Conservation (phyloP, 257 asterid genomes). For the Solanum chiquidenum region DNA sequence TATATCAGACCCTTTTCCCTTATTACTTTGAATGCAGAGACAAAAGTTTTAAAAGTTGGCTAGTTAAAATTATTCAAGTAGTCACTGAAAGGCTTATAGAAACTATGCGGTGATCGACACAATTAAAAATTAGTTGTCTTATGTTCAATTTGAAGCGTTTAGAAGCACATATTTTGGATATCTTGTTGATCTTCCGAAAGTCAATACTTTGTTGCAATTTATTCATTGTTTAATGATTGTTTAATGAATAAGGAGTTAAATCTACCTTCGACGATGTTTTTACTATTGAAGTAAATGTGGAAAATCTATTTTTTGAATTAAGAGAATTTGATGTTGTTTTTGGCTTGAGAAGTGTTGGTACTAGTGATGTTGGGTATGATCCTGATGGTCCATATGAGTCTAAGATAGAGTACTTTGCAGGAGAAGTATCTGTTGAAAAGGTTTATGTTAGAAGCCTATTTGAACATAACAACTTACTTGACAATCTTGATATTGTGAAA, state of each 20-base stretch:
- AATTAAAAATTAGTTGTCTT: not conserved
- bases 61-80: no score
- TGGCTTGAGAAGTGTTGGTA: not conserved
- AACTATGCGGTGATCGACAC: no score
- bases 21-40: not conserved
- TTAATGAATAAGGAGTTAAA: not conserved
- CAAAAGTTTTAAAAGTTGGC: not conserved
- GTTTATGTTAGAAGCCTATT: no score
- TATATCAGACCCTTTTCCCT: no score
- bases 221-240: not conserved
- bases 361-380: not conserved
- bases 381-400: not conserved
- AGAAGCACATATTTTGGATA: not conserved
- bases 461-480: no score
- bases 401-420: not conserved
- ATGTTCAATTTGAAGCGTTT: not conserved
- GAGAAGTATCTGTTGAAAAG: no score
- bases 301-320: not conserved
- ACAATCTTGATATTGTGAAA: no score
- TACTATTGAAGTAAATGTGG: not conserved
- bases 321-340: not conserved
- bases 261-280: not conserved
- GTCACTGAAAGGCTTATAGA: not conserved
- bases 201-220: not conserved
- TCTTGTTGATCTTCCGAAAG: not conserved